phyloP scores from a whole-genome alignment of 2,329 filamentous ascomycete genomes.

The Myrmaecium sp. region DNA sequence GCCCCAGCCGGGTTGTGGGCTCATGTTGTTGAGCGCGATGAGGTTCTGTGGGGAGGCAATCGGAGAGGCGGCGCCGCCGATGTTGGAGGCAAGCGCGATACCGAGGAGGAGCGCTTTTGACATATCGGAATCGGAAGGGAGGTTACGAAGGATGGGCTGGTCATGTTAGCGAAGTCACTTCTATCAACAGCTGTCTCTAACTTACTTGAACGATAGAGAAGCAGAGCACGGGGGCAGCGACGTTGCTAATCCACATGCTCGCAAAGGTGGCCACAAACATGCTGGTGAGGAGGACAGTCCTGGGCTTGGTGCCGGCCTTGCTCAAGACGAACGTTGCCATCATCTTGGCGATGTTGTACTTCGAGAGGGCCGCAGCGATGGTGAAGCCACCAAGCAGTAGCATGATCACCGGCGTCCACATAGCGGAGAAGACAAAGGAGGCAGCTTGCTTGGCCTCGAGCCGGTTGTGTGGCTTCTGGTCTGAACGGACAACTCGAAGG shows the following conservation, averaged over 20 bases:
- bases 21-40: constrained; percentile 91
- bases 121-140: constrained; percentile 80
- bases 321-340: constrained; percentile 92
- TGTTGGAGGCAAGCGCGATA: constrained; percentile 86
- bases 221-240: constrained; percentile 89
- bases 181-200: neutral
- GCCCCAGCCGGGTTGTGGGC: constrained; percentile 77
- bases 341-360: constrained; percentile 94
- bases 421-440: constrained; percentile 72
- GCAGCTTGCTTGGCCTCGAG: constrained; percentile 70
- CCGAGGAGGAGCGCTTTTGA: constrained; percentile 89
- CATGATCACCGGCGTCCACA: constrained; percentile 99
- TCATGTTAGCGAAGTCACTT: neutral
- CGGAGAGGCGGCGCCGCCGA: constrained; percentile 88
- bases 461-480: constrained; percentile 50
- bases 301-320: constrained; percentile 83
- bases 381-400: constrained; percentile 90
- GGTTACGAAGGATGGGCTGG: constrained; percentile 84
- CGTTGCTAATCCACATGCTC: constrained; percentile 98
- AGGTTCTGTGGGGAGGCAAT: constrained; percentile 97
- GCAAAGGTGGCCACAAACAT: constrained; percentile 98
- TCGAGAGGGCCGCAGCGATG: constrained; percentile 83
- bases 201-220: constrained; percentile 88
- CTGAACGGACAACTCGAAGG: constrained; percentile 65
- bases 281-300: constrained; percentile 82